Conservation (phyloP, 768 basidiomycete genomes). For the Suillus subaureus region DNA sequence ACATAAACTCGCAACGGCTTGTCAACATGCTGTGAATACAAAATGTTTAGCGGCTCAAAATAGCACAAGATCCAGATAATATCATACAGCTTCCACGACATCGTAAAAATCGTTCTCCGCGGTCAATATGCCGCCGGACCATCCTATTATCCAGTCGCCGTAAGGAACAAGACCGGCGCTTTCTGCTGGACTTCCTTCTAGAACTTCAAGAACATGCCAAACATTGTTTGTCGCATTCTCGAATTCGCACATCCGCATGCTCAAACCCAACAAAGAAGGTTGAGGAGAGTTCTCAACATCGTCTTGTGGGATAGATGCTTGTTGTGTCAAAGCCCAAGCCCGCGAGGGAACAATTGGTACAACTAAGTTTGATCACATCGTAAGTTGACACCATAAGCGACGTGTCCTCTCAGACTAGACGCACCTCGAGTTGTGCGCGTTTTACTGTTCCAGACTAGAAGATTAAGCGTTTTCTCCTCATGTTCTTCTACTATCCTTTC, state of each 20-base stretch:
- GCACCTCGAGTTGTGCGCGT: conserved; percentile 69
- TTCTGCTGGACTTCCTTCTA: conserved; percentile 96
- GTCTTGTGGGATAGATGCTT: conserved; percentile 37
- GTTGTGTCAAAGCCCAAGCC: conserved; percentile 66
- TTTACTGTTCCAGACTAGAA: conserved; percentile 87
- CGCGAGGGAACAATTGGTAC: conserved; percentile 86
- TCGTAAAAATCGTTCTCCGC: conserved; percentile 97
- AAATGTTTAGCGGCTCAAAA: not conserved
- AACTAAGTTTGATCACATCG: conserved; percentile 45
- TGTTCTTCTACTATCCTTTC: conserved; percentile 83
- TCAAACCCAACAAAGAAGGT: conserved; percentile 92
- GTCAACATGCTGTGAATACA: conserved; percentile 74
- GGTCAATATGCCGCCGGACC: conserved; percentile 90
- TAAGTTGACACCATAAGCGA: not conserved
- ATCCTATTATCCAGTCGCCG: conserved; percentile 78
- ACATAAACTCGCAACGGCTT: conserved; percentile 94
- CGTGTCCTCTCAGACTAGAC: conserved; percentile 14
- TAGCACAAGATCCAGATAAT: not conserved
- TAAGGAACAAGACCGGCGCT: conserved; percentile 95
- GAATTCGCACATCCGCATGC: conserved; percentile 92
- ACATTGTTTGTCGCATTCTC: conserved; percentile 88
- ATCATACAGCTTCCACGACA: conserved; percentile 83
- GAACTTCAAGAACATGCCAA: conserved; percentile 97
- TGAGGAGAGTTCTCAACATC: conserved; percentile 50
- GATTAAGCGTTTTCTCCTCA: conserved; percentile 67